phyloP scores from a whole-genome alignment of 1,284 basidiomycete species.

The Fomitiporia mediterranea region DNA sequence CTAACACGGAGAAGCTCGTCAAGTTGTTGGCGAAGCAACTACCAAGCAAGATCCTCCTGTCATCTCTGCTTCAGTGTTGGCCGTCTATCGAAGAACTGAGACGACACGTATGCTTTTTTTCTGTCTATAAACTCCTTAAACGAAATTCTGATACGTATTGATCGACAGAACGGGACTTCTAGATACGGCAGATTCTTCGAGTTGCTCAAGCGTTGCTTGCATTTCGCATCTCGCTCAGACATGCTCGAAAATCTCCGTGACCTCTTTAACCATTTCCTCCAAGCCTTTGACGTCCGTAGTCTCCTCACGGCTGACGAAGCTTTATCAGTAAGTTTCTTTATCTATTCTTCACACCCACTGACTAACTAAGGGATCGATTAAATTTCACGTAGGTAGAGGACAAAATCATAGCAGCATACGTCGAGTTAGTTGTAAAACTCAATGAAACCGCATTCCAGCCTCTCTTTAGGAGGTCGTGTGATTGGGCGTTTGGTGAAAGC shows the following conservation, averaged over 20 bases:
- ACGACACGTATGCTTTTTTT: background rate
- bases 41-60: constrained; percentile 62
- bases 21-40: constrained; percentile 66
- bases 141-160: background rate
- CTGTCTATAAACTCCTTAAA: constrained; percentile 24
- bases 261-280: constrained; percentile 80
- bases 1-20: constrained; percentile 36
- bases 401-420: constrained; percentile 70
- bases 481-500: constrained; percentile 84
- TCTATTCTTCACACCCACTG: constrained; percentile 14
- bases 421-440: constrained; percentile 87
- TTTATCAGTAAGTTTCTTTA: constrained; percentile 32
- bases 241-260: constrained; percentile 69
- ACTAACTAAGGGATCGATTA: background rate
- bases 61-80: constrained; percentile 60
- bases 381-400: constrained; percentile 41
- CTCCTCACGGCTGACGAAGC: constrained; percentile 30
- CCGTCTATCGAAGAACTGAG: constrained; percentile 25
- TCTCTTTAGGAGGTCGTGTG: constrained; percentile 86
- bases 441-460: constrained; percentile 93
- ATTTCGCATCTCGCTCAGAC: constrained; percentile 56
- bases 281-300: constrained; percentile 66
- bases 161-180: constrained; percentile 30
- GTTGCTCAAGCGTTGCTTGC: constrained; percentile 61
- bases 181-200: constrained; percentile 57